Evolutionary conservation across 2,329 filamentous ascomycete genomes (phyloP).

Genomic region (Corinectria fuckeliana): DNA sequence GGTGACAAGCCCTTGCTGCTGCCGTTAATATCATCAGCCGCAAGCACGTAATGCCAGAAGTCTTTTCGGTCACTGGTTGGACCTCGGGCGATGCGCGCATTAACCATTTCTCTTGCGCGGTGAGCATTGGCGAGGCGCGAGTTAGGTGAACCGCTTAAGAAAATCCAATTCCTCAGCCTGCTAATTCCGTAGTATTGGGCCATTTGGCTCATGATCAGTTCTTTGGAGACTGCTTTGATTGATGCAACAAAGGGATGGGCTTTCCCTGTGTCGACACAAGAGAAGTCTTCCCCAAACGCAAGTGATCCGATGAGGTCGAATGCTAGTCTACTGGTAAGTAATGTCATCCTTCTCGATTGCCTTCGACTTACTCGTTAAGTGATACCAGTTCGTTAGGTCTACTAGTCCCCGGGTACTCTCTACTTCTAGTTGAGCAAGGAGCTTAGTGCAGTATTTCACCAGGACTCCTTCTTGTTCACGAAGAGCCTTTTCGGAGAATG

Average conservation of each 20-base stretch:
- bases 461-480: constrained; percentile 28
- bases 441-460: constrained; percentile 22
- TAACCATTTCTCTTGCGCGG: constrained; percentile 26
- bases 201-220: constrained; percentile 32
- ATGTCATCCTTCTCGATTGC: too few relatives aligned
- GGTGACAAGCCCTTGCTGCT: constrained; percentile 12
- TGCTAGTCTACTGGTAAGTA: background rate
- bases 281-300: constrained; percentile 28
- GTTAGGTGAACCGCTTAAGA: background rate
- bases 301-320: constrained; percentile 32
- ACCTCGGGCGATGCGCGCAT: constrained; percentile 20
- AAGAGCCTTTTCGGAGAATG: constrained; percentile 30
- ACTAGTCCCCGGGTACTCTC: constrained; percentile 6
- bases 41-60: constrained; percentile 31
- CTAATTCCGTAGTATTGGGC: constrained; percentile 10
- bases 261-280: constrained; percentile 26
- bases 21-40: constrained; percentile 5
- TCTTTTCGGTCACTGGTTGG: constrained; percentile 28
- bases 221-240: constrained; percentile 22
- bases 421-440: constrained; percentile 19
- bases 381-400: constrained; percentile 27
- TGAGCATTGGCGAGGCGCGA: constrained; percentile 23
- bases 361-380: constrained; percentile 23
- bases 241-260: constrained; percentile 30
- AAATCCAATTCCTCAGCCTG: constrained; percentile 5